phyloP scores from a whole-genome alignment of 108 stramenopile genomes.

The Aurantiochytrium sp. region DNA sequence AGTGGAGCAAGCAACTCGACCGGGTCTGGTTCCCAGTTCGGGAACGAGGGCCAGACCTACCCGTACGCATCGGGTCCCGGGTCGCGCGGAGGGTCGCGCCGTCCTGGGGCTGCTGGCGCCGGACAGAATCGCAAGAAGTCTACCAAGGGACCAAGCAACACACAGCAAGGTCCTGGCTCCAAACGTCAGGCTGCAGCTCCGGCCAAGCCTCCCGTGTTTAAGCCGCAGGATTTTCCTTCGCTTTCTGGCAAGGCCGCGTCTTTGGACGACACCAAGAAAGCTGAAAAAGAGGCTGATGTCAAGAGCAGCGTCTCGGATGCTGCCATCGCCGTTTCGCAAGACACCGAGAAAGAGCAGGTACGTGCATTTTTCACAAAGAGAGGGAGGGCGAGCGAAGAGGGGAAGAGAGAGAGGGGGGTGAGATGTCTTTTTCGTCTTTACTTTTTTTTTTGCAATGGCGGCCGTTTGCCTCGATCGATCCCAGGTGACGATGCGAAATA shows the following conservation, averaged over 20 bases:
- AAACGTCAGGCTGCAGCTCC: neutral
- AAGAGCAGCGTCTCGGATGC: neutral
- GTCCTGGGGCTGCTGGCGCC: neutral
- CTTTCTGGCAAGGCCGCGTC: neutral
- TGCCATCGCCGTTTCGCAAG: neutral
- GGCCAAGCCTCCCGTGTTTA: neutral
- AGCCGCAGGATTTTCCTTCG: neutral
- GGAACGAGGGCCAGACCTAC: neutral
- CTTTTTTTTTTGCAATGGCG: too few relatives aligned
- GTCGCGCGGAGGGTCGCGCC: neutral
- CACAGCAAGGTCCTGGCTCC: neutral
- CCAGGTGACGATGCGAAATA: neutral
- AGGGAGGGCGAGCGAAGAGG: too few relatives aligned
- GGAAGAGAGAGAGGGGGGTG: too few relatives aligned
- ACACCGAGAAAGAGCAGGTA: neutral
- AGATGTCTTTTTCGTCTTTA: too few relatives aligned
- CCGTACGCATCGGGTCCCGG: neutral
- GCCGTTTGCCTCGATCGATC: neutral
- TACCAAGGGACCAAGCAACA: neutral
- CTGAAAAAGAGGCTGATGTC: neutral
- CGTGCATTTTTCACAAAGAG: too few relatives aligned
- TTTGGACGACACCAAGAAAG: neutral
- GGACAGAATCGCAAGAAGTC: neutral
- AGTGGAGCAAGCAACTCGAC: neutral
- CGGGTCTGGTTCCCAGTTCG: neutral